Evolutionary conservation across 345 rosid species (phyloP).

Genomic region (Microcos paniculata): DNA sequence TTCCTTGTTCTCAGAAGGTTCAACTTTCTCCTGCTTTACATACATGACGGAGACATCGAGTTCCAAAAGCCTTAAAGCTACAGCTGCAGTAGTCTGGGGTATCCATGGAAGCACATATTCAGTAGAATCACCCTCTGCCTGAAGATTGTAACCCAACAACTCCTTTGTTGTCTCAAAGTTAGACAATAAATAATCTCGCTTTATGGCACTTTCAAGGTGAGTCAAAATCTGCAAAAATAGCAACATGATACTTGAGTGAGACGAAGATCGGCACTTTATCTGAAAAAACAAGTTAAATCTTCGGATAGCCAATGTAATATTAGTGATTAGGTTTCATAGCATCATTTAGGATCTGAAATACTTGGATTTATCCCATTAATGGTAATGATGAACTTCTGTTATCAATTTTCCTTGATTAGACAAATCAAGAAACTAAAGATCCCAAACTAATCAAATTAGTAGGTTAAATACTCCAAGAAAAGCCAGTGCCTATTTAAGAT

Average conservation of each 20-base stretch:
- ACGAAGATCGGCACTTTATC: neutral
- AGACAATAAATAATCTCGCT: conserved; percentile 53
- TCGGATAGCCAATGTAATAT: neutral
- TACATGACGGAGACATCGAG: conserved; percentile 66
- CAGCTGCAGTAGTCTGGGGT: conserved; percentile 84
- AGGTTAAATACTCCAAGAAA: neutral
- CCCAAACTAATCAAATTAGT: neutral
- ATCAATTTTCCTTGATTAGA: neutral
- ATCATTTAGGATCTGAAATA: neutral
- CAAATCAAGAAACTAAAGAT: neutral
- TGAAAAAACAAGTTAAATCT: neutral
- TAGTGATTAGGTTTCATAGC: neutral
- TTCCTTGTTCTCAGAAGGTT: conserved; percentile 46
- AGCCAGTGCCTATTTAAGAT: neutral
- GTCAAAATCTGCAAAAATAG: conserved; percentile 59
- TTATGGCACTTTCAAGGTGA: conserved; percentile 69
- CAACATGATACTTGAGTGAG: neutral
- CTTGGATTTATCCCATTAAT: neutral
- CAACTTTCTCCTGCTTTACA: conserved; percentile 56
- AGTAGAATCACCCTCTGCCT: conserved; percentile 21
- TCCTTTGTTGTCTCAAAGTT: conserved; percentile 74
- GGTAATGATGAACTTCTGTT: neutral
- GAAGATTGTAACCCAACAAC: conserved; percentile 39
- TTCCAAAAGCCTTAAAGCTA: conserved; percentile 82
- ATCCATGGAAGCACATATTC: conserved; percentile 87